phyloP scores from a whole-genome alignment of 78 protist species.

The Planoprotostelium fungivorum region DNA sequence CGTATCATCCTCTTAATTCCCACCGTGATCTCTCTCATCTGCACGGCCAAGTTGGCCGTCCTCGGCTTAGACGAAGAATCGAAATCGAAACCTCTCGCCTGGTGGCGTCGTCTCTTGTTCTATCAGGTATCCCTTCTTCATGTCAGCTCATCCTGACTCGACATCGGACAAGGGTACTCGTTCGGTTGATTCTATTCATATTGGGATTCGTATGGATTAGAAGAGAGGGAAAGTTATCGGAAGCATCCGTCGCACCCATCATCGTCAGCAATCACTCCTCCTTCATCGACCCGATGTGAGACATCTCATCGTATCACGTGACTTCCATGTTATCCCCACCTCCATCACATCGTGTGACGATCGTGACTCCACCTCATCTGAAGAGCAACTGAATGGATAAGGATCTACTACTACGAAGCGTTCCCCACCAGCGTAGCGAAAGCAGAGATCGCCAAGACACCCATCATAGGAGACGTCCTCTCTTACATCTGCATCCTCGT shows the following conservation, averaged over 20 bases:
- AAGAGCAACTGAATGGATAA: no score
- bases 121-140: neutral
- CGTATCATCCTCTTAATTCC: neutral
- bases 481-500: neutral
- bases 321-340: no score
- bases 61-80: neutral
- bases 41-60: neutral
- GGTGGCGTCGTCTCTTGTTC: neutral
- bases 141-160: no score
- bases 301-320: no score
- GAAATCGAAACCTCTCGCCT: neutral
- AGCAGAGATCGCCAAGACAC: neutral
- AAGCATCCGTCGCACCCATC: neutral
- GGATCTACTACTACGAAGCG: neutral
- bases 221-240: neutral
- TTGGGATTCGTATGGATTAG: neutral
- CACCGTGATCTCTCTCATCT: neutral
- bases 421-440: neutral
- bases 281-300: neutral
- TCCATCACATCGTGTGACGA: no score
- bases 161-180: neutral
- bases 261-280: neutral
- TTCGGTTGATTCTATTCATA: neutral
- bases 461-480: neutral
- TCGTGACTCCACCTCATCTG: no score